Conservation (phyloP, 2,329 filamentous ascomycete species). For the Helminthosporium solani region DNA sequence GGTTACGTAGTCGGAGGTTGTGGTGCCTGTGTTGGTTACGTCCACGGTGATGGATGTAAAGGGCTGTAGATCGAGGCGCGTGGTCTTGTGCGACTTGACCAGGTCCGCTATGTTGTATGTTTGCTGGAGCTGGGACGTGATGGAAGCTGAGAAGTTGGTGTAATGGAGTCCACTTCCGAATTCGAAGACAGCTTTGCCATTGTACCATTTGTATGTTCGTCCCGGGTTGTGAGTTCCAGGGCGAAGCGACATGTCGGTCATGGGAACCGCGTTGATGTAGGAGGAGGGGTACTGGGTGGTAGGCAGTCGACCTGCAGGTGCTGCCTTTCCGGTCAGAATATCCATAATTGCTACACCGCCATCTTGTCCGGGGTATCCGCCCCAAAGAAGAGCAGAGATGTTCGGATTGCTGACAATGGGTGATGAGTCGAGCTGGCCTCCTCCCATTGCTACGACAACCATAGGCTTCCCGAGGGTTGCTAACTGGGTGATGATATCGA, state of each 20-base stretch:
- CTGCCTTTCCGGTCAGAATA: conserved; percentile 53
- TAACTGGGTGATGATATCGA: conserved; percentile 54
- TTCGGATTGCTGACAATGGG: conserved; percentile 45
- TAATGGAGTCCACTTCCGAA: conserved; percentile 62
- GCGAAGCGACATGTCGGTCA: conserved; percentile 59
- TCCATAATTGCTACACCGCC: conserved; percentile 59
- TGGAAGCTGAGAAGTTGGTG: conserved; percentile 51
- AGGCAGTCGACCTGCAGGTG: conserved; percentile 56
- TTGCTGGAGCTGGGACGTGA: conserved; percentile 8
- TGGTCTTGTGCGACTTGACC: conserved; percentile 38
- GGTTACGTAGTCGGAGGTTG: conserved; percentile 55
- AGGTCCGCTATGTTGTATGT: conserved; percentile 21
- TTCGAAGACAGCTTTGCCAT: conserved; percentile 46
- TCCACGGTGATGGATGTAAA: conserved; percentile 45
- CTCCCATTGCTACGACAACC: conserved; percentile 53
- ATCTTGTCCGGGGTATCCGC: conserved; percentile 61
- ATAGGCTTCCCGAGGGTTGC: conserved; percentile 52
- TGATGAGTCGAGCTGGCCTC: conserved; percentile 52
- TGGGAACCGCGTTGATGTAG: conserved; percentile 53
- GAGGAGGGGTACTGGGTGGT: conserved; percentile 58
- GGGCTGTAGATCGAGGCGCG: conserved; percentile 44
- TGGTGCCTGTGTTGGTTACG: conserved; percentile 51
- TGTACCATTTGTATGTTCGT: conserved; percentile 62
- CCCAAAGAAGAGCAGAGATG: conserved; percentile 51
- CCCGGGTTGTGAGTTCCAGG: conserved; percentile 50